A percentile compares a stretch with the other conserved stretches of the same genome.
Evolutionary conservation across 2,329 filamentous ascomycete genomes (phyloP).

Genomic region (Westerdykella sp.): DNA sequence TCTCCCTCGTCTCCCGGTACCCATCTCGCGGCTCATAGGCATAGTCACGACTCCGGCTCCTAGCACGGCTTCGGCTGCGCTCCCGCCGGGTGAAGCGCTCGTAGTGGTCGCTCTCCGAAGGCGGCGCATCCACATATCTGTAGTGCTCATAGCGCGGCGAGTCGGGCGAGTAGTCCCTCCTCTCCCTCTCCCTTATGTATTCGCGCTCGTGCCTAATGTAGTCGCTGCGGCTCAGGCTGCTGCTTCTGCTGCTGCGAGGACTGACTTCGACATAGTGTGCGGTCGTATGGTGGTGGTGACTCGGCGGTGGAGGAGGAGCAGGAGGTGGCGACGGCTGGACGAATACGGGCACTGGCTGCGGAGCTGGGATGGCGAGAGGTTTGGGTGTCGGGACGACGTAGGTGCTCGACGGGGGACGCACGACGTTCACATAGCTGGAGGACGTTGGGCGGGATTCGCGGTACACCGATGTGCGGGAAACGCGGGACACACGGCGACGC

Average conservation of each 20-base stretch:
- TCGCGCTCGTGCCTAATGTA: slow-evolving; percentile 43
- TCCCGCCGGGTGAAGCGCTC: slow-evolving; percentile 23
- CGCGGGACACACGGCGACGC: slow-evolving; percentile 22
- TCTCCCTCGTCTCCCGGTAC: slow-evolving; percentile 25
- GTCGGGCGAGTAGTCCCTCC: slow-evolving; percentile 28
- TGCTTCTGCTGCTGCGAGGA: slow-evolving; percentile 30
- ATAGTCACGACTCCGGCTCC: slow-evolving; percentile 28
- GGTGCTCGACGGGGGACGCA: slow-evolving; percentile 18
- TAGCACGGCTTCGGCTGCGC: slow-evolving; percentile 15
- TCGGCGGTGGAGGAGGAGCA: slow-evolving; percentile 24
- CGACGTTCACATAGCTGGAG: slow-evolving; percentile 1
- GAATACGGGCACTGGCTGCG: slow-evolving; percentile 38
- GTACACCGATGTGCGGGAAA: slow-evolving; percentile 25
- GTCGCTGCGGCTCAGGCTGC: slow-evolving; percentile 27
- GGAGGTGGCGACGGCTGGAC: slow-evolving; percentile 31
- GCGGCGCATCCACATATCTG: slow-evolving; percentile 41
- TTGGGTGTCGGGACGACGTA: slow-evolving; percentile 30
- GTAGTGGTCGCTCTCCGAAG: slow-evolving; percentile 17
- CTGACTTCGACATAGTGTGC: slow-evolving; percentile 44
- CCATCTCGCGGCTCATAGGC: slow-evolving; percentile 22
- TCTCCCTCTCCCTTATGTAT: slow-evolving; percentile 32
- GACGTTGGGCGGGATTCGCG: slow-evolving; percentile 19
- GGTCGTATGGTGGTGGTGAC: slow-evolving; percentile 11
- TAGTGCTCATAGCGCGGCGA: slow-evolving; percentile 41
- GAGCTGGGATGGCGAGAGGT: slow-evolving; percentile 33